These are phyloP conservation scores for Primulina eburnea DNA, from an alignment of 257 asterid genomes.

Conservation along the genomic window DNA sequence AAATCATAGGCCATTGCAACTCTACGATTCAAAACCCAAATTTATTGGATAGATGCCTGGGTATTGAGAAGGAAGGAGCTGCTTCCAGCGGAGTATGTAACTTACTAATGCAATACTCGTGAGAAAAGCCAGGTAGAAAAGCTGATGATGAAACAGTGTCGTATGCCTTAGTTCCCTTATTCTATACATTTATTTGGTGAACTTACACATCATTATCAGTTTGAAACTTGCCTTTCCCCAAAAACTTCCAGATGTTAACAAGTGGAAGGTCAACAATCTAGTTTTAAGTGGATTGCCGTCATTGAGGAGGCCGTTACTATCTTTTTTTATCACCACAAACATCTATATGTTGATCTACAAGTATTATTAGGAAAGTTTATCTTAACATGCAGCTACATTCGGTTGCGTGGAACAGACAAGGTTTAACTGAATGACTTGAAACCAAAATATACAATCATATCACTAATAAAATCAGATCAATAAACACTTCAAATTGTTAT, in stretches of 20 bases:
- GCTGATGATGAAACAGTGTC: background rate
- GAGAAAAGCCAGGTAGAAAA: background rate
- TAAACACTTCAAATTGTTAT: background rate
- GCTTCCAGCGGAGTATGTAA: background rate
- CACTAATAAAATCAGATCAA: background rate
- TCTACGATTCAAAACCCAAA: constrained; percentile 2
- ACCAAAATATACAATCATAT: background rate
- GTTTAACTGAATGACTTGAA: background rate
- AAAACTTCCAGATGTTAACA: background rate
- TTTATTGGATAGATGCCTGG: background rate
- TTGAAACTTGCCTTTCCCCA: background rate
- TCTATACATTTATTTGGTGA: background rate
- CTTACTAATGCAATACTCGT: background rate
- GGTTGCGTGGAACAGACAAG: background rate
- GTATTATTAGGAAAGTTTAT: background rate
- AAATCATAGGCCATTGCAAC: constrained; percentile 1
- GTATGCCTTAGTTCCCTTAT: constrained; percentile 5
- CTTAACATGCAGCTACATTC: background rate
- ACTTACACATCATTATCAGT: constrained; percentile 4
- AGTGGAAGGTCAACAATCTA: constrained; percentile 10
- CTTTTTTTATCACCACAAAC: background rate
- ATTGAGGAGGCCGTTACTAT: background rate
- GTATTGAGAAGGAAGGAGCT: background rate
- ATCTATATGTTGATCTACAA: background rate
- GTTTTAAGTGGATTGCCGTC: background rate